A percentile compares a stretch with the other conserved stretches of the same genome.
Conservation (phyloP, 495 filamentous ascomycete species). For the Aspergillus campestris region DNA sequence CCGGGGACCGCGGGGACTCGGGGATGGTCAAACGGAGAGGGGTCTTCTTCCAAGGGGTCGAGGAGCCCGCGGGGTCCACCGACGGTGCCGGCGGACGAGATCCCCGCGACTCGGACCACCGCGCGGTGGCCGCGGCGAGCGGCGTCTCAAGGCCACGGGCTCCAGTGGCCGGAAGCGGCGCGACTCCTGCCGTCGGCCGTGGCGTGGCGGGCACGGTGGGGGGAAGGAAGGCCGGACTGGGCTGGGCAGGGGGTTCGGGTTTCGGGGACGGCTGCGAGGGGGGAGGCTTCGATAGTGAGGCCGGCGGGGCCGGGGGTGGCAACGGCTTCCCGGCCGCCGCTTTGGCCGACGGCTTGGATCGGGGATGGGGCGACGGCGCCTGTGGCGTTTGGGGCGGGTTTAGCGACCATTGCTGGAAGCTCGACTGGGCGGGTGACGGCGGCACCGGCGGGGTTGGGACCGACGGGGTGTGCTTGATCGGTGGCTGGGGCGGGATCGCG, state of each 20-base stretch:
- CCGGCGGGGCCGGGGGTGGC: too few relatives aligned
- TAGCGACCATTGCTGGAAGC: slow-evolving; percentile 37
- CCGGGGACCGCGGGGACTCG: slow-evolving; percentile 36
- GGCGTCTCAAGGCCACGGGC: slow-evolving; percentile 23
- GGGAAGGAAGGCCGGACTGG: slow-evolving; percentile 10
- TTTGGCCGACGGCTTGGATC: slow-evolving; percentile 10
- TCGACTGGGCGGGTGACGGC: slow-evolving; percentile 23
- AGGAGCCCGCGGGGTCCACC: slow-evolving; percentile 37
- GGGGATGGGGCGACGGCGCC: slow-evolving; percentile 20
- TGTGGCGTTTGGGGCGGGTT: slow-evolving; percentile 33
- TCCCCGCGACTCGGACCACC: slow-evolving; percentile 17
- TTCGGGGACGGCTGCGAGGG: slow-evolving; percentile 5
- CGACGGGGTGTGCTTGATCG: slow-evolving; percentile 12
- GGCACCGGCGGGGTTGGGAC: slow-evolving; percentile 7
- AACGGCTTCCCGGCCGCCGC: slow-evolving; percentile 1
- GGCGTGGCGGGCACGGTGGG: slow-evolving; percentile 24
- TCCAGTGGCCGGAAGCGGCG: too few relatives aligned
- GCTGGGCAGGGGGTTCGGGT: slow-evolving; percentile 2
- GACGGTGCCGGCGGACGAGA: slow-evolving; percentile 28
- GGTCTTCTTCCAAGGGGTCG: slow-evolving; percentile 42
- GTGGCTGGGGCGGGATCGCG: neutral
- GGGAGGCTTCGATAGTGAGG: neutral
- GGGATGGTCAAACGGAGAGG: slow-evolving; percentile 28
- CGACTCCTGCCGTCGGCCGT: neutral
- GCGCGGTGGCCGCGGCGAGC: slow-evolving; percentile 15